These are phyloP conservation scores for Ascoidea asiatica DNA, from an alignment of 805 yeast species.

Conservation along the genomic window DNA sequence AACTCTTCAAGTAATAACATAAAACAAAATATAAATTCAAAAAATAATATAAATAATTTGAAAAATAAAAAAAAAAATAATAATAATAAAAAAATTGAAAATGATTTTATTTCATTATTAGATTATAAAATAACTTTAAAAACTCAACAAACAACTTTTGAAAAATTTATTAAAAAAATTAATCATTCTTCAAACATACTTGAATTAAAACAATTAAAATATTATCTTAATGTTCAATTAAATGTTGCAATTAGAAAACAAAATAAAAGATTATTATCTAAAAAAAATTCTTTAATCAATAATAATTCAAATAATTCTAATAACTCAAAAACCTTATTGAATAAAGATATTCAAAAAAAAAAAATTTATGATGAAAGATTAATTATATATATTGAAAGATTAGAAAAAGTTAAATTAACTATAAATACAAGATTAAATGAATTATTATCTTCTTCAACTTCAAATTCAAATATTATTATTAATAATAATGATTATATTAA, in stretches of 20 bases:
- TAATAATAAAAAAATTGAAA: not conserved
- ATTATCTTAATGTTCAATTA: constrained; percentile 32
- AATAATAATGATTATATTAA: not conserved
- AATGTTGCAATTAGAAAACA: constrained; percentile 23
- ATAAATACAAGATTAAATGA: constrained; percentile 7
- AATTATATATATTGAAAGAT: constrained; percentile 8
- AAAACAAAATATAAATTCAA: constrained; percentile 1
- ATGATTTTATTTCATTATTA: constrained; percentile 12
- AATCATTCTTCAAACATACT: constrained; percentile 20
- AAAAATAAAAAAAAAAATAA: not conserved
- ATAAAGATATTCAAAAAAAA: too few species aligned
- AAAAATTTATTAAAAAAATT: constrained; percentile 24
- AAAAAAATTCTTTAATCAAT: constrained; percentile 4
- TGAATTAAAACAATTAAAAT: constrained; percentile 35
- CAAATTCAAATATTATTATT: not conserved
- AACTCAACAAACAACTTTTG: constrained; percentile 26
- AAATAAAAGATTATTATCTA: constrained; percentile 2
- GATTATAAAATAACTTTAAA: constrained; percentile 22
- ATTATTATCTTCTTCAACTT: not conserved
- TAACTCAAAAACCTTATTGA: constrained; percentile 5
- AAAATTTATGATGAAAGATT: constrained; percentile 4
- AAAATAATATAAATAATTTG: not conserved
- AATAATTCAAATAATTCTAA: constrained; percentile 10
- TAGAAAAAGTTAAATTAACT: constrained; percentile 9
- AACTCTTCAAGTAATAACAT: constrained; percentile 6